Base-by-base conservation (phyloP, 176 grass and related monocot species). In the Aegilops sharonensis region DNA sequence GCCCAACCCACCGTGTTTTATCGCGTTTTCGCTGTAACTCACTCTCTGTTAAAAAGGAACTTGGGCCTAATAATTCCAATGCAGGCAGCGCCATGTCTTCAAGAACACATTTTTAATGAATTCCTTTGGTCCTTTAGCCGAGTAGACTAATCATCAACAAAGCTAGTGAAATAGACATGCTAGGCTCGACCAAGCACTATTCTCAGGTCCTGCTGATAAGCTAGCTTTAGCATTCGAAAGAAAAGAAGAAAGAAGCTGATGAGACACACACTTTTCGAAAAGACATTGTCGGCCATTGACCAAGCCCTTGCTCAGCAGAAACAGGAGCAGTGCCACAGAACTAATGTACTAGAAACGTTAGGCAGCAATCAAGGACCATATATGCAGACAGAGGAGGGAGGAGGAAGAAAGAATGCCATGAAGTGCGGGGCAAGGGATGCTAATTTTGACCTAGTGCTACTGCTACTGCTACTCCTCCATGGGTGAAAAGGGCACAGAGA, bases 271-370 rank as follows among this genome's bases (percentile, higher is more conserved):
- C 77, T 70, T 88, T 85, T 78, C 3, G 3, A 36, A 71, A 82
- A 72, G 72, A 88, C 27, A 56, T 64, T 88, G 89, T 81, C 77
- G 77, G 77, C 70, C 89, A 88, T 85, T 54, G 71, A 65, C 18
- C 32, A 72, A 21, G 37, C 31, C 4, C 31, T 8, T 54, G 65
- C 48, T 59, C 50, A 40, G 57, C 30, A n/a, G 20, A 11, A 11
- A 9, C 3, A 59, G 15, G 21, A 83, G 12, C 60, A 68, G 48
- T 39, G 7, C 77, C 12, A 82, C 84, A 15, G 5, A 52, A 78
- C 23, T 4, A 13, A 84, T 47, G 39, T 40, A 34, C 82, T 65
- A 67, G 42, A 70, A 30, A 40, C 69, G 57, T 43, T 65, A 72
- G 34, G 20, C 17, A 83, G 56, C 6, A 88, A 84, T 17, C 75